phyloP scores from a whole-genome alignment of 495 filamentous ascomycete species.

The Penicillium verhagenii region DNA sequence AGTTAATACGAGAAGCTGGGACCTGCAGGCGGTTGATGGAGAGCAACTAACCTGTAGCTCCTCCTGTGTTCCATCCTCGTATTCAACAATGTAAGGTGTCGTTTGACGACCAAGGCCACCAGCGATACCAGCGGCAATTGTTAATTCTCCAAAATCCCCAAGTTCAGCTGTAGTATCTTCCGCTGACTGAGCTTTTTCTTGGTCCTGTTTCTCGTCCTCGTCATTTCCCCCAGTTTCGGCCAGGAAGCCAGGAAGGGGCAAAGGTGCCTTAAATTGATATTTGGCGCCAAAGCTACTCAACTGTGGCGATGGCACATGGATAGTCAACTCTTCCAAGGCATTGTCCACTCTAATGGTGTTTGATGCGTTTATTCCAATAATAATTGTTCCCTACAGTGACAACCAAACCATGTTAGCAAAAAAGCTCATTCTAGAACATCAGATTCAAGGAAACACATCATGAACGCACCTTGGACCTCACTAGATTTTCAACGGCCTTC shows the following conservation, averaged over 20 bases:
- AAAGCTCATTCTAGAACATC: background rate
- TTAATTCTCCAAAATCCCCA: slow-evolving; percentile 24
- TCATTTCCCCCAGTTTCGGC: slow-evolving; percentile 16
- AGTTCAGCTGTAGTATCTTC: slow-evolving; percentile 8
- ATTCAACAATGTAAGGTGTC: slow-evolving; percentile 20
- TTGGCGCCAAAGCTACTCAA: slow-evolving; percentile 26
- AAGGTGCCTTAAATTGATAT: slow-evolving; percentile 37
- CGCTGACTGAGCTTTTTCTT: slow-evolving; percentile 1
- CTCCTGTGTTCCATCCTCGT: slow-evolving; percentile 29
- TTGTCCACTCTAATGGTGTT: slow-evolving; percentile 33
- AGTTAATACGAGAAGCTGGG: background rate
- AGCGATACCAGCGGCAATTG: slow-evolving; percentile 30
- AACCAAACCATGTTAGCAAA: slow-evolving; percentile 8
- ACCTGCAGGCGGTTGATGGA: background rate
- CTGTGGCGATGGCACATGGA: slow-evolving; percentile 29
- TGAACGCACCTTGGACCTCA: slow-evolving; percentile 40
- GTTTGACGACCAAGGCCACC: slow-evolving; percentile 27
- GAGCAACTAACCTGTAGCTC: slow-evolving; percentile 19
- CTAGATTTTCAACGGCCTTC: slow-evolving; percentile 41
- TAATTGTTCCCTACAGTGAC: slow-evolving; percentile 32
- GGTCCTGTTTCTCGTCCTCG: slow-evolving; percentile 18
- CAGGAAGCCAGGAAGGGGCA: slow-evolving; percentile 27
- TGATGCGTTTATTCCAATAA: slow-evolving; percentile 42
- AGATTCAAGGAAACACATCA: background rate
- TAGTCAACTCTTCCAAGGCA: slow-evolving; percentile 28